Evolutionary conservation across 2,329 filamentous ascomycete species (phyloP).

Genomic region (Xylaria sp.): DNA sequence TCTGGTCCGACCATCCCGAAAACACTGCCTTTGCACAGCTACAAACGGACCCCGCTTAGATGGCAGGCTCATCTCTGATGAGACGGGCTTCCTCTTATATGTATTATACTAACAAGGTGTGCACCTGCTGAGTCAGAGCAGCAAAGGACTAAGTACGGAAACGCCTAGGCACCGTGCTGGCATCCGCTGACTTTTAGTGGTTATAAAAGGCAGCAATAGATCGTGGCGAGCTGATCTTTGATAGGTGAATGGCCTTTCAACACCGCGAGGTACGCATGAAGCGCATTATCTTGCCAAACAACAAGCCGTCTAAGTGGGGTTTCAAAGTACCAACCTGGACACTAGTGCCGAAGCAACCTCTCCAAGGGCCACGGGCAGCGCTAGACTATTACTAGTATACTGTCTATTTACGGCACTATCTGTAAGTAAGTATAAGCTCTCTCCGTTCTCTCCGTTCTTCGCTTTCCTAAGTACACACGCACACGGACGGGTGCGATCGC

Average conservation of each 20-base stretch:
- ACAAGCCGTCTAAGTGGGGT: slow-evolving; percentile 7
- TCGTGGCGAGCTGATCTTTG: not conserved
- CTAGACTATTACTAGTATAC: not conserved
- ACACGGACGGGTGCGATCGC: not conserved
- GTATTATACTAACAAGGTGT: not conserved
- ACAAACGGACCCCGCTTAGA: not conserved
- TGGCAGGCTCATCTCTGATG: not conserved
- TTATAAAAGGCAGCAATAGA: not conserved
- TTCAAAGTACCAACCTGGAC: not conserved
- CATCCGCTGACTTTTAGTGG: not conserved
- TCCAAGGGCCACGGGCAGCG: not conserved
- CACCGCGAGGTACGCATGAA: too few relatives aligned
- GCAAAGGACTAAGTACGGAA: not conserved
- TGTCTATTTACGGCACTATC: not conserved
- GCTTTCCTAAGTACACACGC: not conserved
- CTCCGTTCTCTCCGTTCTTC: not conserved
- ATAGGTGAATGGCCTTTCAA: not conserved
- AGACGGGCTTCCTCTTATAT: not conserved
- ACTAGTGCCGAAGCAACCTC: not conserved
- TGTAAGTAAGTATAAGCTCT: not conserved
- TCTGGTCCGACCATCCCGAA: not conserved
- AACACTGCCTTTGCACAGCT: not conserved
- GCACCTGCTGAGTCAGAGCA: not conserved
- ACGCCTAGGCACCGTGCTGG: not conserved
- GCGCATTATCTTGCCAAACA: too few relatives aligned